Conservation (phyloP, 2,329 filamentous ascomycete species). For the Metarhizium anisopliae region DNA sequence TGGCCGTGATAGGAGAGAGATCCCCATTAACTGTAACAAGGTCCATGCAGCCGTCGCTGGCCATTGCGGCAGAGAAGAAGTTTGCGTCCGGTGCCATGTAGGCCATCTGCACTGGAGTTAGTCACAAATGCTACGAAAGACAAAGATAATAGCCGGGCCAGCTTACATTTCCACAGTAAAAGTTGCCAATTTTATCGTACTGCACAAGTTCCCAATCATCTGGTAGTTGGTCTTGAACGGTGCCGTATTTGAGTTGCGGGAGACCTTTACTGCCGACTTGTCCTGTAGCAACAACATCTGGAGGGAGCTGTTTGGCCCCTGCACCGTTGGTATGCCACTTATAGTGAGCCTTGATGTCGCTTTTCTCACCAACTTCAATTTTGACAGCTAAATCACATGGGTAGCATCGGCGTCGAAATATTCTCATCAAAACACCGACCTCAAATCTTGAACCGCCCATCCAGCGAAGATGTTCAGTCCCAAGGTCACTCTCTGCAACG, state of each 20-base stretch:
- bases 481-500: conserved; percentile 82
- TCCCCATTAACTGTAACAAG: conserved; percentile 73
- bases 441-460: conserved; percentile 84
- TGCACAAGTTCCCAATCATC: conserved; percentile 66
- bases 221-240: conserved; percentile 67
- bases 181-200: conserved; percentile 75
- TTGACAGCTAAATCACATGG: conserved; percentile 85
- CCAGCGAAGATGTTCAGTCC: conserved; percentile 85
- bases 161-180: conserved; percentile 81
- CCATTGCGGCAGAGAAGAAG: conserved; percentile 78
- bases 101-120: conserved; percentile 52
- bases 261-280: conserved; percentile 41
- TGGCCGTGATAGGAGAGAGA: conserved; percentile 54
- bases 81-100: conserved; percentile 82
- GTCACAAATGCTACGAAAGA: background rate
- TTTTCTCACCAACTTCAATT: conserved; percentile 69
- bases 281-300: background rate
- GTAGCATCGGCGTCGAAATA: conserved; percentile 70
- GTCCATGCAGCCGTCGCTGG: conserved; percentile 80
- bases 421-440: conserved; percentile 68
- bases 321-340: conserved; percentile 33
- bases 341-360: conserved; percentile 66
- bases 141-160: conserved; percentile 7
- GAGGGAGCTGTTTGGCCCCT: conserved; percentile 1
- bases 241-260: conserved; percentile 70